Percentiles rank a stretch among this genome's conserved stretches.
phyloP scores from a whole-genome alignment of 1,139 yeast species.

The Hanseniaspora uvarum region DNA sequence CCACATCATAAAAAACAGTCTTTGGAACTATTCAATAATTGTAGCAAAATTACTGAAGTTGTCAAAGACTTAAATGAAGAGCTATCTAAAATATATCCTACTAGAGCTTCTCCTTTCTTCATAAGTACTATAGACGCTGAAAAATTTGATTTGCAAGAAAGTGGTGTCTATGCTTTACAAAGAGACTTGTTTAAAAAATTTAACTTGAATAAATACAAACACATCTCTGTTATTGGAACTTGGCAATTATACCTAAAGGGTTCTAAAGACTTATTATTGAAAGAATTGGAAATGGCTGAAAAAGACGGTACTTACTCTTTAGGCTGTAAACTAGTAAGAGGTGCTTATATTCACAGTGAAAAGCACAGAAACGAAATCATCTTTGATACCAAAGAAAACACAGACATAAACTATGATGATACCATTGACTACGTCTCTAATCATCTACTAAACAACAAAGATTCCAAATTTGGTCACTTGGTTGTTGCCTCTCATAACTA shows the following conservation, averaged over 20 bases:
- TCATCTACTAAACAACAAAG: slow-evolving; percentile 43
- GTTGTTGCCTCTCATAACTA: slow-evolving; percentile 89
- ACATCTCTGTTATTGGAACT: slow-evolving; percentile 72
- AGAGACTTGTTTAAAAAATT: slow-evolving; percentile 66
- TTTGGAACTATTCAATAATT: slow-evolving; percentile 52
- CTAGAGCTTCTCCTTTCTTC: slow-evolving; percentile 67
- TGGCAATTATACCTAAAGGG: slow-evolving; percentile 83
- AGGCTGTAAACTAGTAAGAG: slow-evolving; percentile 91
- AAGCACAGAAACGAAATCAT: slow-evolving; percentile 56
- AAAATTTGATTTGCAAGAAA: slow-evolving; percentile 68
- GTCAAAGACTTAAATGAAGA: slow-evolving; percentile 48
- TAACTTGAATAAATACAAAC: slow-evolving; percentile 49
- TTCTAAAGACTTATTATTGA: slow-evolving; percentile 49
- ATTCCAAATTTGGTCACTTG: slow-evolving; percentile 62
- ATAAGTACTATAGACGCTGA: slow-evolving; percentile 90
- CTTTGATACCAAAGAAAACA: slow-evolving; percentile 61
- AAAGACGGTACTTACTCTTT: slow-evolving; percentile 50
- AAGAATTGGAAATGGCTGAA: slow-evolving; percentile 57
- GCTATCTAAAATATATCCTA: slow-evolving; percentile 47
- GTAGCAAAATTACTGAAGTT: slow-evolving; percentile 46
- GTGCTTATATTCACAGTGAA: slow-evolving; percentile 92
- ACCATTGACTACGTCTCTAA: slow-evolving; percentile 60
- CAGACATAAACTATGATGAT: slow-evolving; percentile 66
- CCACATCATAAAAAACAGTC: slow-evolving; percentile 48
- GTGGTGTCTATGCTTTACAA: slow-evolving; percentile 82